Evolutionary conservation across 2,329 filamentous ascomycete species (phyloP).

Genomic region (Sordariomycetes sp.): DNA sequence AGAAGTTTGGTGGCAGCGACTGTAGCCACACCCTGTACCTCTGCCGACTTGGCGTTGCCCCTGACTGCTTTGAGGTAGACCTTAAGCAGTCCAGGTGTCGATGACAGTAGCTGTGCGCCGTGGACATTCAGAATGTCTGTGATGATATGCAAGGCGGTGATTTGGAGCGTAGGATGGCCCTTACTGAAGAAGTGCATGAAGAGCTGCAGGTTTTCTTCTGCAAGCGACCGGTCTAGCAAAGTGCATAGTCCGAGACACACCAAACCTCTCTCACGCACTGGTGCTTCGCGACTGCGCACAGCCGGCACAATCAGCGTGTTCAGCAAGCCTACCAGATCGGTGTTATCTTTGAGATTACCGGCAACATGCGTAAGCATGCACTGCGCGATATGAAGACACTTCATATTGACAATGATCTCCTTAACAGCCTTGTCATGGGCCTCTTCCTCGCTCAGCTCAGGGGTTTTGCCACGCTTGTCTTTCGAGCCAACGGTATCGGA

Average conservation of each 20-base stretch:
- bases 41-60: slow-evolving; percentile 56
- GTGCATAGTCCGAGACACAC: slow-evolving; percentile 86
- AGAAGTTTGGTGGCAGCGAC: slow-evolving; percentile 80
- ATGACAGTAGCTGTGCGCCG: slow-evolving; percentile 64
- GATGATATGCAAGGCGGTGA: slow-evolving; percentile 83
- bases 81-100: slow-evolving; percentile 65
- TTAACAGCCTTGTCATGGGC: slow-evolving; percentile 68
- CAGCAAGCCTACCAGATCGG: slow-evolving; percentile 90
- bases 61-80: slow-evolving; percentile 79
- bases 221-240: slow-evolving; percentile 81
- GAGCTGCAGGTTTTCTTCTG: slow-evolving; percentile 81
- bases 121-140: slow-evolving; percentile 90
- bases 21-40: slow-evolving; percentile 74
- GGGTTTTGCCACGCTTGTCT: slow-evolving; percentile 28
- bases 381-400: slow-evolving; percentile 93
- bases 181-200: slow-evolving; percentile 96
- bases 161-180: slow-evolving; percentile 81
- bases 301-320: slow-evolving; percentile 96
- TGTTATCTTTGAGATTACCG: slow-evolving; percentile 79
- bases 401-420: slow-evolving; percentile 96
- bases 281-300: slow-evolving; percentile 85
- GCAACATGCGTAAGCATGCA: slow-evolving; percentile 94
- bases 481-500: slow-evolving; percentile 49
- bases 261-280: slow-evolving; percentile 83
- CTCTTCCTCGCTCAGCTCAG: slow-evolving; percentile 52